phyloP scores from a whole-genome alignment of 106 monocot genomes.

The Dendrobium huoshanense region DNA sequence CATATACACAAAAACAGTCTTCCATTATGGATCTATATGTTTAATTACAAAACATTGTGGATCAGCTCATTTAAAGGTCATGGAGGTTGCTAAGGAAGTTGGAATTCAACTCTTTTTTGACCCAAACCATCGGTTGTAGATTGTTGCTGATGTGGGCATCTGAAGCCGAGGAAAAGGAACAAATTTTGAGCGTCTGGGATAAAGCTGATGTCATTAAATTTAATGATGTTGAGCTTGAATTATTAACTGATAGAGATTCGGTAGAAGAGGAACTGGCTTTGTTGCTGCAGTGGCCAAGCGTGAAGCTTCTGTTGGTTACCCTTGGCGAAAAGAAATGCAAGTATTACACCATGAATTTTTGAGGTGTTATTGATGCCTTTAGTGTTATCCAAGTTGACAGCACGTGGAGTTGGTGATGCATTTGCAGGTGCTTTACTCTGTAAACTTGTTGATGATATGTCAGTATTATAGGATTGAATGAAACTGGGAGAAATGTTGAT shows the following conservation, averaged over 20 bases:
- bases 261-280: slow-evolving; percentile 12
- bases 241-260: slow-evolving; percentile 7
- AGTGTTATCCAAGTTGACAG: neutral
- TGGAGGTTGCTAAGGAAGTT: slow-evolving; percentile 35
- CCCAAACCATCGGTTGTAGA: slow-evolving; percentile 30
- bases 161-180: neutral
- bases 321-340: slow-evolving; percentile 7
- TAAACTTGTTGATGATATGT: slow-evolving; percentile 51
- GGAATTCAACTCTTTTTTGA: slow-evolving; percentile 42
- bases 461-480: slow-evolving; percentile 68
- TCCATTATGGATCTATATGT: slow-evolving; percentile 49
- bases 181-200: no score
- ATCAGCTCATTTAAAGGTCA: slow-evolving; percentile 36
- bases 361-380: slow-evolving; percentile 51
- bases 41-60: slow-evolving; percentile 50
- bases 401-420: slow-evolving; percentile 85
- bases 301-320: slow-evolving; percentile 21
- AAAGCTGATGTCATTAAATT: no score
- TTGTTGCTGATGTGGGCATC: slow-evolving; percentile 33
- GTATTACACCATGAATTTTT: slow-evolving; percentile 57
- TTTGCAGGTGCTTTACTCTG: slow-evolving; percentile 67
- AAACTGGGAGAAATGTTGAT: slow-evolving; percentile 53
- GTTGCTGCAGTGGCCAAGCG: slow-evolving; percentile 3
- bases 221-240: slow-evolving; percentile 14
- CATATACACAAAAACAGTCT: slow-evolving; percentile 39